Conservation (phyloP, 768 basidiomycete species). For the Termitomyces sp. region DNA sequence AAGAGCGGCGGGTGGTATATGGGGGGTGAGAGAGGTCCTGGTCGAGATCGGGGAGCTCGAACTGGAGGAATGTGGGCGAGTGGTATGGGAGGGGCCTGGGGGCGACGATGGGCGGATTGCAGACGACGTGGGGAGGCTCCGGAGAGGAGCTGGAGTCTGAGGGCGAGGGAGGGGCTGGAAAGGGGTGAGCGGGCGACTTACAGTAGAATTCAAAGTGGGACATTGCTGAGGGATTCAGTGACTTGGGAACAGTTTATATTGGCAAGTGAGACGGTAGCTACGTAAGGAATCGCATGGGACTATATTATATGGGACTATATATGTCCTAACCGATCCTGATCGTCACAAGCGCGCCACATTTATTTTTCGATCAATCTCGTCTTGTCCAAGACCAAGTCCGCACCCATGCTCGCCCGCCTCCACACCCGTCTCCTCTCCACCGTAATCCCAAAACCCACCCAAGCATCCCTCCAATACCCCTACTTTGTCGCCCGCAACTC, state of each 20-base stretch:
- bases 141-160: slow-evolving; percentile 31
- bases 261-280: slow-evolving; percentile 20
- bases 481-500: slow-evolving; percentile 71
- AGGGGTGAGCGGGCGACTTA: not conserved
- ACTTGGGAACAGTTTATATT: slow-evolving; percentile 27
- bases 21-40: slow-evolving; percentile 71
- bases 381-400: not conserved
- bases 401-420: slow-evolving; percentile 13
- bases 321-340: slow-evolving; percentile 7
- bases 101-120: slow-evolving; percentile 63
- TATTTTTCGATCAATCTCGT: slow-evolving; percentile 13
- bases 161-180: not conserved
- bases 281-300: slow-evolving; percentile 18
- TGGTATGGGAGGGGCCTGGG: slow-evolving; percentile 70
- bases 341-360: slow-evolving; percentile 20
- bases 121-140: slow-evolving; percentile 48
- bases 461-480: slow-evolving; percentile 19
- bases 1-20: slow-evolving; percentile 38
- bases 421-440: slow-evolving; percentile 11
- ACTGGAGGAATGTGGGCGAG: slow-evolving; percentile 67
- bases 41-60: slow-evolving; percentile 64
- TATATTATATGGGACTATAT: not conserved
- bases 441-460: not conserved
- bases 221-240: slow-evolving; percentile 21
- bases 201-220: slow-evolving; percentile 15